These are phyloP conservation scores for Xylaria telfairii DNA, from an alignment of 495 filamentous ascomycete species.

Conservation along the genomic window DNA sequence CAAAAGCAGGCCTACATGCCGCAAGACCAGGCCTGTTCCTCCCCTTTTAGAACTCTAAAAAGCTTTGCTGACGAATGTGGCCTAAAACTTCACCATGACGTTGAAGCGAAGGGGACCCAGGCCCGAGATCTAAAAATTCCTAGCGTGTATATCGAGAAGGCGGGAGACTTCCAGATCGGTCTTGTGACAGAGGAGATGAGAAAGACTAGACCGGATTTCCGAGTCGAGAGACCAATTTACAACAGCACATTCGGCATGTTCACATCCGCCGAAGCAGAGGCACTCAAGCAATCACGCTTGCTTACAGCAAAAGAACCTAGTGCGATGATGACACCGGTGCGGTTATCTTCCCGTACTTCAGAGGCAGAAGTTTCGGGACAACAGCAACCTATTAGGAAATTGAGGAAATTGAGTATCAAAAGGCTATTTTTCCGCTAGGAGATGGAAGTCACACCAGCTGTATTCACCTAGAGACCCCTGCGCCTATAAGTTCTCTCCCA, in stretches of 20 bases:
- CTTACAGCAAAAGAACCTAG: background rate
- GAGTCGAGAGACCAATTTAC: background rate
- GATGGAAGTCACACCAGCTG: background rate
- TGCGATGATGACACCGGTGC: background rate
- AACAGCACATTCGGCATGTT: conserved; percentile 1
- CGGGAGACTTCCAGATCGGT: background rate
- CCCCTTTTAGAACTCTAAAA: background rate
- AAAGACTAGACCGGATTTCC: background rate
- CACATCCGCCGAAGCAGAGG: background rate
- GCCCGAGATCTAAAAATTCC: background rate
- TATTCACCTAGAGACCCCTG: too few relatives aligned
- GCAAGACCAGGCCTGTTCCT: background rate
- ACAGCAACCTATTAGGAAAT: background rate
- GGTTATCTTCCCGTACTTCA: background rate
- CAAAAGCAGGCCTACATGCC: too few relatives aligned
- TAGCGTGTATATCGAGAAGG: background rate
- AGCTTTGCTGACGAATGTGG: background rate
- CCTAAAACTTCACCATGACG: background rate
- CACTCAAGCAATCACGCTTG: background rate
- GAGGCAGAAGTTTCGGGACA: background rate
- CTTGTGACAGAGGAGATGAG: background rate
- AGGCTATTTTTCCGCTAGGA: background rate
- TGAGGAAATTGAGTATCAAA: background rate
- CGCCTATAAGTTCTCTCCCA: too few relatives aligned
- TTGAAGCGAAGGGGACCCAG: background rate